phyloP scores from a whole-genome alignment of 345 rosid genomes.

The Corymbia maculata region DNA sequence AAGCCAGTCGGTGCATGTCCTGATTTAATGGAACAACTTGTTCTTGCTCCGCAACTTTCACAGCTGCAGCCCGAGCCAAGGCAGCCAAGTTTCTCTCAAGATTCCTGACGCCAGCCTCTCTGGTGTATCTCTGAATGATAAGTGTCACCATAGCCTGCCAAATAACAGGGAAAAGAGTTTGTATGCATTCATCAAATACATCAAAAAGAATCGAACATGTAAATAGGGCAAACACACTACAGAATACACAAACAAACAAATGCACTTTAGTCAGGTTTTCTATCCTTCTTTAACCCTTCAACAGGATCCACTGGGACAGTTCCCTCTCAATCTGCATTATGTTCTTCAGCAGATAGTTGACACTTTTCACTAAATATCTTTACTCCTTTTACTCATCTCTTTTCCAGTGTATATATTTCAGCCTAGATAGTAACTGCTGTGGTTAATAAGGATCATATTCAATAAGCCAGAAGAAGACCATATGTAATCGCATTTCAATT shows the following conservation, averaged over 20 bases:
- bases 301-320: background rate
- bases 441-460: background rate
- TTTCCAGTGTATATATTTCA: background rate
- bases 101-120: constrained; percentile 95
- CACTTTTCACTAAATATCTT: background rate
- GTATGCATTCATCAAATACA: background rate
- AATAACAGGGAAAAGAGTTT: background rate
- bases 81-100: constrained; percentile 93
- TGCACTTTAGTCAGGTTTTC: background rate
- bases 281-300: background rate
- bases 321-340: background rate
- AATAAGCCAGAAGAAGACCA: background rate
- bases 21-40: constrained; percentile 67
- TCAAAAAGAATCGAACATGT: background rate
- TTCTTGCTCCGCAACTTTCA: constrained; percentile 81
- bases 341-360: background rate
- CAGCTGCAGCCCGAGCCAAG: constrained; percentile 96
- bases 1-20: constrained; percentile 60
- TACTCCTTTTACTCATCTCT: background rate
- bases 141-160: constrained; percentile 76
- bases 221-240: background rate
- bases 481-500: background rate
- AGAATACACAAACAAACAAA: background rate
- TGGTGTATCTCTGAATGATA: constrained; percentile 86
- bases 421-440: background rate